Base-by-base conservation (phyloP, 495 filamentous ascomycete species). In the Oleoguttula mirabilis region DNA sequence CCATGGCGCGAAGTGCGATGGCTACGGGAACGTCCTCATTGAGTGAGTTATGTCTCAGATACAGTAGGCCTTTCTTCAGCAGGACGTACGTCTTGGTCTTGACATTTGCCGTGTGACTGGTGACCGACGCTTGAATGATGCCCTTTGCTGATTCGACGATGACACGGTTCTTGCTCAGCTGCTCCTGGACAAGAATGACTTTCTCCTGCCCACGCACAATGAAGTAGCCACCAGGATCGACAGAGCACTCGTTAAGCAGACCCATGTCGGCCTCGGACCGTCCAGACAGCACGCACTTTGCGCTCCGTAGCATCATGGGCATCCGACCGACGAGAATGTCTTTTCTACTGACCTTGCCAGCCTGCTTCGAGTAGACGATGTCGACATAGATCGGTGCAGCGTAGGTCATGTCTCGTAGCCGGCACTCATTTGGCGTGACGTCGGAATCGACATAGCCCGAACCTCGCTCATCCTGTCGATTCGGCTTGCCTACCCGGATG, bases 151-250 rank as follows among this genome's bases (percentile, higher is more conserved):
- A 76, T 60, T 99, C 92, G 7, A 99, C 87, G 56, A 99, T 94
- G 45, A 96, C 84, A 66, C 90, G 73, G 63, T 99, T 99, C 68
- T 96, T 96, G 69, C 88, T 96, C 57, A 96, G 66, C 61, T 96
- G 90, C 52, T 99, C 90, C 60, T 96, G 90, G 24, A 96, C 88
- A 11, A 99, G 72, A 56, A 99, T 96, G 36, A 96, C 90, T 66
- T 96, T 96, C 54, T 99, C 90, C 36, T 80, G 82, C 7, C 81
- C 81, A 49, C 77, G 74, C 34, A 84, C 75, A 45, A 86, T 84
- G 56, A 99, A 99, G 60, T 99, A 99, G 21, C 90, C 90, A 41
- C 90, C 90, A 1, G 92, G 90, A 61, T 99, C 90, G 20, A 96
- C 68, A 2, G 90, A 82, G 56, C 90, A 99, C 61, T 99, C 90